Base-by-base conservation (phyloP, 257 asterid species). In the Salvia rosmarinus region DNA sequence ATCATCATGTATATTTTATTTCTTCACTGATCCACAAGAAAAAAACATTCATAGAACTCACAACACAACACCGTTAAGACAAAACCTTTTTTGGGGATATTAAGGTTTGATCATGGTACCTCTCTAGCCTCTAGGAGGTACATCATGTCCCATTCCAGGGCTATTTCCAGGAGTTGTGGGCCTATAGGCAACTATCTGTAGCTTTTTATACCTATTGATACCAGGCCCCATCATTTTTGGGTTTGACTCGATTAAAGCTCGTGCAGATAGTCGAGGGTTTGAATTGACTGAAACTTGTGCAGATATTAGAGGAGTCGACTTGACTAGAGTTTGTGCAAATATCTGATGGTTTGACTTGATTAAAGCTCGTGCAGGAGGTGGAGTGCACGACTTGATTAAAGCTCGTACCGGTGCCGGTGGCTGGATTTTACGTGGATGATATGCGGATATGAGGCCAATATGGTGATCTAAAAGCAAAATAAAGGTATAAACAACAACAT, bases 101-200 rank as follows among this genome's bases (percentile, higher is more conserved):
- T 25, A 25, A 25, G 30, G 30, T 25, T 25, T 25, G 30, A 25
- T 25, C 30, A 25, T 25, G 30, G 30, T 25, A 25, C 30, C 30
- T 25, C 30, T 25, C 30, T 25, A 25, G 30, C 30, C 30, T 1
- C 79, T 67, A 0, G 85, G 85, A 1, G 85, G 85, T 2, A 21
- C 37, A 49, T 71, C 58, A 63, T 82, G 82, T 23, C 96, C 97
- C 88, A 87, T 87, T 12, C 97, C 96, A 2, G 95, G 96, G 80
- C 97, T 90, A 30, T 70, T 81, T 56, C 95, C 95, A 0, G 89
- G 90, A 23, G 68, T 68, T 0, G 91, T 88, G 4, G 95, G 92
- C 79, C 90, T 73, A 75, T 69, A 66, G 35, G 81, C 89, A 12
- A 74, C 68, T 4, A 52, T 0, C 50, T 83, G 80, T 6, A 51